These are phyloP conservation scores for Vigna reflexopilosa DNA, from an alignment of 306 rosid genomes.

Conservation along the genomic window DNA sequence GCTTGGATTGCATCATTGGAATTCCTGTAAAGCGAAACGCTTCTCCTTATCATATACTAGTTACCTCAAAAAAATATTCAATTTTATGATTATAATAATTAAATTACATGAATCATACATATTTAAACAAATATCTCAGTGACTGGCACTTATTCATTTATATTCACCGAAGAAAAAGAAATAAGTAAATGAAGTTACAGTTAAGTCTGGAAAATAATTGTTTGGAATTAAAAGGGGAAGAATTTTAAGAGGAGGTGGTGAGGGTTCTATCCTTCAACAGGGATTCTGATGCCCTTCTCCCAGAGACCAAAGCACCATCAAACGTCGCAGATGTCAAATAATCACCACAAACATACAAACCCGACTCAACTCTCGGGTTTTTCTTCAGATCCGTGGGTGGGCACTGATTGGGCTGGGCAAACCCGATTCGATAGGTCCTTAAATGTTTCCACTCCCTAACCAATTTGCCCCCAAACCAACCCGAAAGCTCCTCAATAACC, in stretches of 20 bases:
- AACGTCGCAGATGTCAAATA: conserved; percentile 79
- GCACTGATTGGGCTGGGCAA: conserved; percentile 85
- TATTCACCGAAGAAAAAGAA: too few relatives aligned
- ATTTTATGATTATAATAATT: not conserved
- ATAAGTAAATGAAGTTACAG: too few relatives aligned
- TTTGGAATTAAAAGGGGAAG: not conserved
- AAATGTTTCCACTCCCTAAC: conserved; percentile 72
- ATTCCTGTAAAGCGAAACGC: not conserved
- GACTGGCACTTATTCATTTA: not conserved
- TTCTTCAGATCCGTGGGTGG: conserved; percentile 70
- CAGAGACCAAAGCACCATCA: conserved; percentile 91
- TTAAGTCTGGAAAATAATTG: too few relatives aligned
- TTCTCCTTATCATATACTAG: not conserved
- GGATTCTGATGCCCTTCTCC: conserved; percentile 82
- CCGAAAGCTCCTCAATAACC: conserved; percentile 63
- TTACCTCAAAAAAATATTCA: not conserved
- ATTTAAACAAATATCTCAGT: not conserved
- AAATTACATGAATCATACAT: not conserved
- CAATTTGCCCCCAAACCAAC: conserved; percentile 66
- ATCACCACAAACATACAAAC: conserved; percentile 83
- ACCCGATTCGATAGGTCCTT: conserved; percentile 72
- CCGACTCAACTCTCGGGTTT: conserved; percentile 57
- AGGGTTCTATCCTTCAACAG: conserved; percentile 58
- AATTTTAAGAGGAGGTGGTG: not conserved
- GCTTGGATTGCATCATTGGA: not conserved